Percentiles rank a stretch among this genome's conserved stretches.
Evolutionary conservation across 208 protist species (phyloP).

Genomic region (Lotmaria passim): DNA sequence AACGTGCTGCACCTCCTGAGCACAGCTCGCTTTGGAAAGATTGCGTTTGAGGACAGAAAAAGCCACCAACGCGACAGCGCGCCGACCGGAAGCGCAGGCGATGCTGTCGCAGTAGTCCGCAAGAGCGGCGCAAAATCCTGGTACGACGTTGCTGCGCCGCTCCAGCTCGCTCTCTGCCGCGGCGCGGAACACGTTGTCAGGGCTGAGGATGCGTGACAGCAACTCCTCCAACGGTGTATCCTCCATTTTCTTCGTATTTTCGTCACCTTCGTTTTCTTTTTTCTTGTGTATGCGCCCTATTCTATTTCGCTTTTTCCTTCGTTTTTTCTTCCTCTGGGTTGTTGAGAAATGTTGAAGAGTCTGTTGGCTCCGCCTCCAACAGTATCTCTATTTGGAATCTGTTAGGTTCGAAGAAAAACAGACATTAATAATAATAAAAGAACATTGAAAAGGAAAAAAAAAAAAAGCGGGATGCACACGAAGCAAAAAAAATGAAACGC

Average conservation of each 20-base stretch:
- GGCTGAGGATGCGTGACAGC: slow-evolving; percentile 45
- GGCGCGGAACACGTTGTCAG: slow-evolving; percentile 47
- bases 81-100: background rate
- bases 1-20: slow-evolving; percentile 24
- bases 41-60: slow-evolving; percentile 59
- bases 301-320: no score
- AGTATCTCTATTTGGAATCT: no score
- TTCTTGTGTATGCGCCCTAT: slow-evolving; percentile 13
- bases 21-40: slow-evolving; percentile 2
- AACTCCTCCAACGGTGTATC: slow-evolving; percentile 23
- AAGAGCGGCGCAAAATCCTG: slow-evolving; percentile 38
- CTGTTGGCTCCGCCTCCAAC: no score
- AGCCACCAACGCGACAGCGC: slow-evolving; percentile 33
- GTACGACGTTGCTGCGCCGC: slow-evolving; percentile 18
- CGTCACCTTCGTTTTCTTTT: no score
- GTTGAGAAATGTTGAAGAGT: no score
- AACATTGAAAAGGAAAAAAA: no score
- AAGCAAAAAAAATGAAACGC: no score
- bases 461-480: no score
- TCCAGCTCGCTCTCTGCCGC: slow-evolving; percentile 56
- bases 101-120: slow-evolving; percentile 28
- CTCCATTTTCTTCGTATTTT: slow-evolving; percentile 12
- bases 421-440: background rate
- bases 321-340: no score
- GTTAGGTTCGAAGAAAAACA: background rate